A percentile compares a stretch with the other conserved stretches of the same genome.
These are phyloP conservation scores for Aspergillus nidulans DNA, from an alignment of 495 filamentous ascomycete genomes.

Conservation along the genomic window DNA sequence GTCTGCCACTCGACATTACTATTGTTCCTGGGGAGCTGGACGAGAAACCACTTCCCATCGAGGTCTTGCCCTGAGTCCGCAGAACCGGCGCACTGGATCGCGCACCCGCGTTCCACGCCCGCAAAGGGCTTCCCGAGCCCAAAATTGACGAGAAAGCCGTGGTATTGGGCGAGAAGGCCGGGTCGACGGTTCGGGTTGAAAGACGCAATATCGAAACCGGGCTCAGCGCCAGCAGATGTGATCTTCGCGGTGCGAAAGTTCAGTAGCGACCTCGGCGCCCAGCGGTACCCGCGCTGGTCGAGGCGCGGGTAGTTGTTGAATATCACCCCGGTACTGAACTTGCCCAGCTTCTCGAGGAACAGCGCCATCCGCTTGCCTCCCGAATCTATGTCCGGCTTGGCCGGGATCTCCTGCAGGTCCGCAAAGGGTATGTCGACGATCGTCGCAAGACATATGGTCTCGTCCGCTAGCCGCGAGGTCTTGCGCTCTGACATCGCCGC, in stretches of 20 bases:
- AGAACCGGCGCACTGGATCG: not conserved
- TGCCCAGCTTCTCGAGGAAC: not conserved
- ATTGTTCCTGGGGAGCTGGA: slow-evolving; percentile 1
- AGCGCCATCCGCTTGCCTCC: not conserved
- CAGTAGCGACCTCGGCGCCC: slow-evolving; percentile 5
- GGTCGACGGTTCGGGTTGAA: not conserved
- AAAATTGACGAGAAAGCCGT: not conserved
- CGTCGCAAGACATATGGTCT: slow-evolving; percentile 5
- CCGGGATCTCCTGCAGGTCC: not conserved
- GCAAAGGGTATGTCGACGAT: not conserved
- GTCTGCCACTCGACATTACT: not conserved
- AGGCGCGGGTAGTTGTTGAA: slow-evolving; percentile 13
- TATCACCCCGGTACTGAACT: not conserved
- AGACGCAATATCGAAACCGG: not conserved
- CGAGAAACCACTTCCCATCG: slow-evolving; percentile 1
- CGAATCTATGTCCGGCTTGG: not conserved
- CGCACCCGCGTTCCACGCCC: not conserved
- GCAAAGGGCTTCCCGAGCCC: not conserved
- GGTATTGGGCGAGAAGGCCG: slow-evolving; percentile 1
- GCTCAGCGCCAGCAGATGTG: not conserved
- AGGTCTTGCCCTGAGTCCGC: not conserved
- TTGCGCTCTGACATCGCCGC: slow-evolving; percentile 6
- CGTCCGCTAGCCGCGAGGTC: slow-evolving; percentile 1
- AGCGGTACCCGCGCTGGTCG: not conserved
- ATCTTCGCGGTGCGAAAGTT: slow-evolving; percentile 5